Evolutionary conservation across 2,329 filamentous ascomycete species (phyloP).

Genomic region (Claviceps africana): DNA sequence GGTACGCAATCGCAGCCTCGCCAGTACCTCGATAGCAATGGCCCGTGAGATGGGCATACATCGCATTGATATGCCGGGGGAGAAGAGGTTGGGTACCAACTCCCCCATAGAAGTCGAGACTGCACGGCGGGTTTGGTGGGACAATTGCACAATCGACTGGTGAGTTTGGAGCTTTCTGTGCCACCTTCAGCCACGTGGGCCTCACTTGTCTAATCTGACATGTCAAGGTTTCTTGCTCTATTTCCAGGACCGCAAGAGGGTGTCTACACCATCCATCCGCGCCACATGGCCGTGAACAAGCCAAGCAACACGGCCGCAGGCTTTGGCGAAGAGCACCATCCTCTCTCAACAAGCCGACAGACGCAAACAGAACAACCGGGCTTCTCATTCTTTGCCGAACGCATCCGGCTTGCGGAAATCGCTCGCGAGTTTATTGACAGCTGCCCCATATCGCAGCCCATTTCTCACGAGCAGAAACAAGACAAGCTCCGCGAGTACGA

Average conservation of each 20-base stretch:
- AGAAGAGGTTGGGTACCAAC: neutral
- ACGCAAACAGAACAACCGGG: neutral
- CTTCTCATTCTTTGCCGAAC: neutral
- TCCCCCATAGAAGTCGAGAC: slow-evolving; percentile 2
- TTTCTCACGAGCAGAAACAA: neutral
- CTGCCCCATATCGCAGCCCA: neutral
- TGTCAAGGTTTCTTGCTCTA: slow-evolving; percentile 1
- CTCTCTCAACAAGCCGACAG: neutral
- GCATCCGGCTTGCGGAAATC: slow-evolving; percentile 3
- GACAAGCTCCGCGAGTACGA: slow-evolving; percentile 1
- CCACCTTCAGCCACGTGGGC: neutral
- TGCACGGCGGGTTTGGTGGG: slow-evolving; percentile 4
- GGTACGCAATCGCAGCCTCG: slow-evolving; percentile 3
- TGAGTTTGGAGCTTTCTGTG: neutral
- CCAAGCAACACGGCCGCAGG: neutral
- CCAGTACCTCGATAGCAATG: slow-evolving; percentile 3
- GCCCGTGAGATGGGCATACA: slow-evolving; percentile 4
- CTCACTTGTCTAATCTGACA: neutral
- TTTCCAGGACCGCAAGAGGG: slow-evolving; percentile 3
- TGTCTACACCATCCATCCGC: slow-evolving; percentile 4
- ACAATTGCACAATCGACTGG: slow-evolving; percentile 3
- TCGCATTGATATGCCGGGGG: slow-evolving; percentile 1
- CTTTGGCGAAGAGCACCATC: neutral
- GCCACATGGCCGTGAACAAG: slow-evolving; percentile 5
- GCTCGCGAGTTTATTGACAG: slow-evolving; percentile 1